These are phyloP conservation scores for Rachicladosporium sp. DNA, from an alignment of 2,329 filamentous ascomycete species.

Conservation along the genomic window DNA sequence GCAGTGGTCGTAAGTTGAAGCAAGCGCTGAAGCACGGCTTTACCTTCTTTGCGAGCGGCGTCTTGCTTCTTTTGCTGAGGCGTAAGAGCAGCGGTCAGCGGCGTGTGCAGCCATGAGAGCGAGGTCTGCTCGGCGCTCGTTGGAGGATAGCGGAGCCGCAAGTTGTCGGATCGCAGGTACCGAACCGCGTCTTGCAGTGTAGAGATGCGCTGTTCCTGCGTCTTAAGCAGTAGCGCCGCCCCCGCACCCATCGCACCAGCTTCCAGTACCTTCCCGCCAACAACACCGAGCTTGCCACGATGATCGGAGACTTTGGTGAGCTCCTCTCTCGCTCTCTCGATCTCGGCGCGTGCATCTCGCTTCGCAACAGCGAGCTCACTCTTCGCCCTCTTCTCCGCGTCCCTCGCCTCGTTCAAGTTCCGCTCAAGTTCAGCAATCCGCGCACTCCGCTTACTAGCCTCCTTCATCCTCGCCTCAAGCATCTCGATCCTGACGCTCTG, in stretches of 20 bases:
- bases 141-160: conserved; percentile 42
- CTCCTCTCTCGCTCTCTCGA: conserved; percentile 19
- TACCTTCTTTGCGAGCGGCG: conserved; percentile 48
- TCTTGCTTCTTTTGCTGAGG: conserved; percentile 28
- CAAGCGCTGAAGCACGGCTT: conserved; percentile 52
- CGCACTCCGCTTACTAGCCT: conserved; percentile 65
- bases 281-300: conserved; percentile 28
- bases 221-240: conserved; percentile 57
- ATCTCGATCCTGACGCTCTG: conserved; percentile 87
- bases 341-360: conserved; percentile 15
- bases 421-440: conserved; percentile 53
- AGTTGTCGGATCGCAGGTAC: conserved; percentile 56
- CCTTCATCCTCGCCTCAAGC: conserved; percentile 74
- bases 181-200: conserved; percentile 52
- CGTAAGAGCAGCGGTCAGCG: conserved; percentile 37
- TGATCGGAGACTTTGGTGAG: conserved; percentile 17
- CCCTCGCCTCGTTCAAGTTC: conserved; percentile 18
- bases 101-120: conserved; percentile 53
- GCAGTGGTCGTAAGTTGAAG: conserved; percentile 43
- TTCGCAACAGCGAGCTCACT: conserved; percentile 14
- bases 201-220: conserved; percentile 56
- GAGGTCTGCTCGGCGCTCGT: conserved; percentile 13
- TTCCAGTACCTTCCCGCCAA: conserved; percentile 46
- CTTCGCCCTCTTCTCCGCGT: conserved; percentile 45
- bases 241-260: conserved; percentile 58